Percentiles rank a stretch among this genome's conserved stretches.
These are phyloP conservation scores for Inonotus hispidus DNA, from an alignment of 1,284 basidiomycete species.

Conservation along the genomic window DNA sequence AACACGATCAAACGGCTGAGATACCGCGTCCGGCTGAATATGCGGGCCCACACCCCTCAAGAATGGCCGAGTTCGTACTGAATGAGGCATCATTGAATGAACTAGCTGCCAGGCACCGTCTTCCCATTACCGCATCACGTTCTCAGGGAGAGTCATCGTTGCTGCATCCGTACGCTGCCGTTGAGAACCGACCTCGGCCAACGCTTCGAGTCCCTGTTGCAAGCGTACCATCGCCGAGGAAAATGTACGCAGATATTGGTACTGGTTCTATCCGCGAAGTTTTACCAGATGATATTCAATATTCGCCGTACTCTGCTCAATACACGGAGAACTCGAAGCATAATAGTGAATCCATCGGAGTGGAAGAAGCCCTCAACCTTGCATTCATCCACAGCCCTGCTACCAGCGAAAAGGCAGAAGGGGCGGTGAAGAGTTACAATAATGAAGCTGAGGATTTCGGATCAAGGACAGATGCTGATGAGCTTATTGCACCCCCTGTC, in stretches of 20 bases:
- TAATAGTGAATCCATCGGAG: conserved; percentile 18
- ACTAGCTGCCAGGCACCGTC: conserved; percentile 42
- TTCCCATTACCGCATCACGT: conserved; percentile 30
- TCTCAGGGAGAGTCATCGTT: conserved; percentile 22
- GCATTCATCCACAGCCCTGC: conserved; percentile 14
- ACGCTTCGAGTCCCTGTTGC: conserved; percentile 23
- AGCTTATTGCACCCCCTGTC: conserved; percentile 1
- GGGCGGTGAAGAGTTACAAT: not conserved
- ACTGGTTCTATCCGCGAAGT: conserved; percentile 46
- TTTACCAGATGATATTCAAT: conserved; percentile 44
- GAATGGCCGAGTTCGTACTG: conserved; percentile 17
- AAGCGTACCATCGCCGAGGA: conserved; percentile 35
- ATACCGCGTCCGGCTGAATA: conserved; percentile 32
- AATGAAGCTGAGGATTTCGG: not conserved
- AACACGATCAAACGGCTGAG: conserved; percentile 20
- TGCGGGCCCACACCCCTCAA: conserved; percentile 42
- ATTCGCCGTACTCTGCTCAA: conserved; percentile 43
- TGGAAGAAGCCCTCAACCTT: conserved; percentile 20
- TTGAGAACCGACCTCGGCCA: conserved; percentile 12
- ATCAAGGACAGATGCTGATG: conserved; percentile 1
- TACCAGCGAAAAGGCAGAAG: not conserved
- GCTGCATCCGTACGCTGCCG: conserved; percentile 32
- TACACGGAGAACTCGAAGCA: conserved; percentile 24
- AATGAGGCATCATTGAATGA: conserved; percentile 29
- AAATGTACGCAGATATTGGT: conserved; percentile 51